Conservation (phyloP, 768 basidiomycete genomes). For the Boletus patriciae region DNA sequence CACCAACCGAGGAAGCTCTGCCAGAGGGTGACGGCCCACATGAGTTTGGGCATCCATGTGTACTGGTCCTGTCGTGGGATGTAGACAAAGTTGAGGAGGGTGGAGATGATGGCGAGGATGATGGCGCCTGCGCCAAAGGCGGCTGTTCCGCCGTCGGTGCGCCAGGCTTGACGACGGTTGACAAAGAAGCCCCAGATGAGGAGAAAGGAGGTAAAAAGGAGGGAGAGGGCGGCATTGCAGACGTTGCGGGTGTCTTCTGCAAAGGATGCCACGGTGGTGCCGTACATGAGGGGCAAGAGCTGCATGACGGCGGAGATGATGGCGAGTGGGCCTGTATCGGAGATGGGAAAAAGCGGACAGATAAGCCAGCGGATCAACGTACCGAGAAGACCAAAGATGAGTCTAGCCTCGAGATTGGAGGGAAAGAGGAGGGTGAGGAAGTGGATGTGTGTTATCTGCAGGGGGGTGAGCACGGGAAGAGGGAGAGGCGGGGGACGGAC, state of each 20-base stretch:
- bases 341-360: not conserved
- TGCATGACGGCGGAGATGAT: constrained; percentile 82
- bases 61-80: constrained; percentile 82
- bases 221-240: constrained; percentile 94
- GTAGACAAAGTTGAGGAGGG: constrained; percentile 84
- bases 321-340: constrained; percentile 71
- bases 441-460: constrained; percentile 93
- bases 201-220: constrained; percentile 88
- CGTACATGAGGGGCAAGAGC: constrained; percentile 62
- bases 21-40: constrained; percentile 94
- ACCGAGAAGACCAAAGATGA: constrained; percentile 86
- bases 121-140: constrained; percentile 88
- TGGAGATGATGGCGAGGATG: constrained; percentile 76
- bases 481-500: constrained; percentile 41
- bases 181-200: constrained; percentile 92
- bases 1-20: constrained; percentile 97
- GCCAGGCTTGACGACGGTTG: constrained; percentile 91
- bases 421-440: constrained; percentile 95
- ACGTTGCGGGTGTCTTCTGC: constrained; percentile 84
- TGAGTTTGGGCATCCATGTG: constrained; percentile 86
- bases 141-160: constrained; percentile 94
- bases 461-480: not conserved
- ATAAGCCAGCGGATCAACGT: constrained; percentile 13
- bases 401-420: constrained; percentile 79
- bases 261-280: constrained; percentile 43